These are phyloP conservation scores for Sporothrix pallida DNA, from an alignment of 2,329 filamentous ascomycete species.

Conservation along the genomic window DNA sequence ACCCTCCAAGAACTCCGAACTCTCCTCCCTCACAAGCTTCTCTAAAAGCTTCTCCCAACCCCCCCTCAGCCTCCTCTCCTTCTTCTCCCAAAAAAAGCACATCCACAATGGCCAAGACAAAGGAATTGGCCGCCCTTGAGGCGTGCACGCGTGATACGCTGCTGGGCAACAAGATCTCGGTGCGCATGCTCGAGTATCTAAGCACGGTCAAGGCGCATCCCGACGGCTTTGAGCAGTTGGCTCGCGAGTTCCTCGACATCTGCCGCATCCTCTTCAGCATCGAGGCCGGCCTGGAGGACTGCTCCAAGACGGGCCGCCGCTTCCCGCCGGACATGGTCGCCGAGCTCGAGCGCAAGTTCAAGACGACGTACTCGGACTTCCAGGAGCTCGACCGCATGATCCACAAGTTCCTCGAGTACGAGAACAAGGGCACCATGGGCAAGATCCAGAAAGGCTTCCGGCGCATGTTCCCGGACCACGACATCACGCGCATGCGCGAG, in stretches of 20 bases:
- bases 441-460: constrained; percentile 66
- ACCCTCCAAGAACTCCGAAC: too few species aligned
- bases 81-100: neutral
- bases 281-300: constrained; percentile 66
- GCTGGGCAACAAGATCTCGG: constrained; percentile 67
- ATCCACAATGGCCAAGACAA: constrained; percentile 41
- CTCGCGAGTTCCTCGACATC: constrained; percentile 70
- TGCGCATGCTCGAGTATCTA: constrained; percentile 69
- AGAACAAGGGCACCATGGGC: constrained; percentile 65
- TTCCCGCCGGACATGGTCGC: constrained; percentile 65
- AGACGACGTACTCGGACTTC: constrained; percentile 66
- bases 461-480: constrained; percentile 66
- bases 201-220: constrained; percentile 61
- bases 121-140: constrained; percentile 49
- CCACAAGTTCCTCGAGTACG: constrained; percentile 64
- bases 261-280: constrained; percentile 71
- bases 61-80: too few species aligned
- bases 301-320: constrained; percentile 51
- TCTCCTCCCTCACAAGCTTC: too few species aligned
- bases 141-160: constrained; percentile 64
- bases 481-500: constrained; percentile 64
- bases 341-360: constrained; percentile 70
- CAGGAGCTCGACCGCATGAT: constrained; percentile 68
- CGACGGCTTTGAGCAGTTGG: constrained; percentile 63
- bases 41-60: too few species aligned